Base-by-base conservation (phyloP, 305 asterid genomes). In the Euphrasia arctica region DNA sequence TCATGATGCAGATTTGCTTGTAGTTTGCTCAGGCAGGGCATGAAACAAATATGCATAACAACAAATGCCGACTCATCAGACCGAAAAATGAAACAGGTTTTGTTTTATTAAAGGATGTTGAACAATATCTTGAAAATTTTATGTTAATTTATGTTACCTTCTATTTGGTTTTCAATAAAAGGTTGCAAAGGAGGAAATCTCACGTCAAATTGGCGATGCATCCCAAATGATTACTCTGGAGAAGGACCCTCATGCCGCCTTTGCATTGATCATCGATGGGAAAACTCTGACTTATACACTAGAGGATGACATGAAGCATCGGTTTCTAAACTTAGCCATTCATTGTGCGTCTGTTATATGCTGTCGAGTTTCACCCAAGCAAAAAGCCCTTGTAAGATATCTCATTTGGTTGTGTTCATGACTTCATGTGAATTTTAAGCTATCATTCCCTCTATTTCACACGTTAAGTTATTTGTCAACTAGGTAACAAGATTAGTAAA, bases 331-430 rank as follows among this genome's bases (percentile, higher is more conserved):
- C 63, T 83, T 92, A 72, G 98, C 98, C 1, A 87, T 87, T 56
- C 74, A 72, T 49, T 92, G 98, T 74, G 95, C 95, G 64, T 90
- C 97, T 52, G 97, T 92, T 43, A 85, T 92, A 55, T 92, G 98
- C 81, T 92, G 98, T 60, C 95, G 98, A 29, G 97, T 90, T 74
- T 90, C 98, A 54, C 98, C 98, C 74, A 87, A 78, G 83, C 98
- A 92, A 77, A 92, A 92, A 72, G 97, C 98, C 63, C 73, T 90
- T 81, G 98, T 92, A 84, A 69, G 78, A 73, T 67, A 42, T 58
- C 60, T 69, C 42, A 48, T 47, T 62, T 39, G 12, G 60, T 18
- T 67, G 2, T 32, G 41, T 47, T 45, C 62, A 63, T 49, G 66
- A 4, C 43, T 58, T 36, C 36, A 32, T 54, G 25, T 55, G 67